Evolutionary conservation across 2,329 filamentous ascomycete genomes (phyloP).

Genomic region (Cladobotryum mycophilum): DNA sequence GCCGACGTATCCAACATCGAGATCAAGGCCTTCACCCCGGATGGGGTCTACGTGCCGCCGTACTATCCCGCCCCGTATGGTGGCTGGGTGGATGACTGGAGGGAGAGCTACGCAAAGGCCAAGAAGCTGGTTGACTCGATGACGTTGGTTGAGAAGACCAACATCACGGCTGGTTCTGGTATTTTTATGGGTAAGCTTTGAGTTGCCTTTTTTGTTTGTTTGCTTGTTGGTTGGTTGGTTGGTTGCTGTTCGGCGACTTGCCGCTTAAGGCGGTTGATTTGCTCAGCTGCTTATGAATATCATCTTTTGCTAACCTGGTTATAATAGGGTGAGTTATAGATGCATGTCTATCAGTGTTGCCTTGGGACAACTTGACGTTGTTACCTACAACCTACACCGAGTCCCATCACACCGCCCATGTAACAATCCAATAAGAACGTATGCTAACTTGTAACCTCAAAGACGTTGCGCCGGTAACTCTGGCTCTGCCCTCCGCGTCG

Average conservation of each 20-base stretch:
- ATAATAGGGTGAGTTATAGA: slow-evolving; percentile 9
- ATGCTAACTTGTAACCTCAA: background rate
- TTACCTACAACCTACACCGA: background rate
- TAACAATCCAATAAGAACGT: background rate
- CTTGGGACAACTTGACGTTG: background rate
- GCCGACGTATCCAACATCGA: no score
- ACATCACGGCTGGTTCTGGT: slow-evolving; percentile 66
- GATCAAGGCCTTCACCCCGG: background rate
- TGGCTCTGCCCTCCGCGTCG: slow-evolving; percentile 62
- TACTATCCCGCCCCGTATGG: slow-evolving; percentile 70
- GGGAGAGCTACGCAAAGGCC: slow-evolving; percentile 63
- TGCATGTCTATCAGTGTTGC: background rate
- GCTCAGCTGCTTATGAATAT: no score
- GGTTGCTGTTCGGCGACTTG: no score
- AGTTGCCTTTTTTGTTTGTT: background rate
- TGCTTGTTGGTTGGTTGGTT: no score
- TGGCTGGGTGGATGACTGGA: slow-evolving; percentile 65
- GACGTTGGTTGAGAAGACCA: slow-evolving; percentile 76
- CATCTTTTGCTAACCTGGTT: no score
- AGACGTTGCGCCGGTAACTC: slow-evolving; percentile 71
- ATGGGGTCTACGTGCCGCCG: slow-evolving; percentile 37
- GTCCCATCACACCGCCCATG: background rate
- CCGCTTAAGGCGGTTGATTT: no score
- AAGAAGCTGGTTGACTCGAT: slow-evolving; percentile 62
- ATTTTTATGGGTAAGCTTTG: slow-evolving; percentile 56